Conservation (phyloP, 2,329 filamentous ascomycete genomes). For the Cytospora chrysosperma region DNA sequence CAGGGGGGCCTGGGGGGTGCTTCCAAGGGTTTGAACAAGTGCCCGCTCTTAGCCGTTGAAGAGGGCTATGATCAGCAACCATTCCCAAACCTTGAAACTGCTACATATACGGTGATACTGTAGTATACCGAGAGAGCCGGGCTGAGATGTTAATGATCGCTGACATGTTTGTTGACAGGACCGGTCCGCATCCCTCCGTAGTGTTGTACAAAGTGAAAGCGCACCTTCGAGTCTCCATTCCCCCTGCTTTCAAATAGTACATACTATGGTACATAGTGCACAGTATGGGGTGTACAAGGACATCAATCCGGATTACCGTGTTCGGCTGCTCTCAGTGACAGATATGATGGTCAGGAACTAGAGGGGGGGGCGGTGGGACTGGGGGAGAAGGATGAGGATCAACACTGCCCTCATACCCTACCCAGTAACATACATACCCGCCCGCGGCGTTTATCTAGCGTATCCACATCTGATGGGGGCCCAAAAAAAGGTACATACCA, state of each 20-base stretch:
- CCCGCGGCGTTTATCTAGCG: background rate
- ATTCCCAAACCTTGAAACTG: slow-evolving; percentile 5
- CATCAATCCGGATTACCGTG: background rate
- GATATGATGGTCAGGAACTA: slow-evolving; percentile 1
- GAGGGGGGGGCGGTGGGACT: slow-evolving; percentile 7
- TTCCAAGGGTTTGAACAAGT: slow-evolving; percentile 5
- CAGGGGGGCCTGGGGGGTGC: no score
- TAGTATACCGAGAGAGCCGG: slow-evolving; percentile 8
- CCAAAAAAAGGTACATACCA: background rate
- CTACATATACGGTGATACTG: no score
- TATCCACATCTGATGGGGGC: background rate
- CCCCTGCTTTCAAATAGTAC: no score
- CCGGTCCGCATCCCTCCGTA: background rate
- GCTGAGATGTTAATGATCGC: background rate
- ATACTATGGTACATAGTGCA: no score
- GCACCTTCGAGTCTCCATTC: background rate
- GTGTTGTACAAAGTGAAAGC: background rate
- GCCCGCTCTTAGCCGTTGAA: slow-evolving; percentile 17
- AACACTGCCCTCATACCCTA: slow-evolving; percentile 7
- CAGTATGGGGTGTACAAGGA: background rate
- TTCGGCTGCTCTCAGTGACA: background rate
- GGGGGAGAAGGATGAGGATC: slow-evolving; percentile 13
- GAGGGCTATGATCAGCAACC: slow-evolving; percentile 6
- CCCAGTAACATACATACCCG: background rate
- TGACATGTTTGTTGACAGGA: background rate